phyloP scores from a whole-genome alignment of 2,329 filamentous ascomycete species.

The Fusarium sp. region DNA sequence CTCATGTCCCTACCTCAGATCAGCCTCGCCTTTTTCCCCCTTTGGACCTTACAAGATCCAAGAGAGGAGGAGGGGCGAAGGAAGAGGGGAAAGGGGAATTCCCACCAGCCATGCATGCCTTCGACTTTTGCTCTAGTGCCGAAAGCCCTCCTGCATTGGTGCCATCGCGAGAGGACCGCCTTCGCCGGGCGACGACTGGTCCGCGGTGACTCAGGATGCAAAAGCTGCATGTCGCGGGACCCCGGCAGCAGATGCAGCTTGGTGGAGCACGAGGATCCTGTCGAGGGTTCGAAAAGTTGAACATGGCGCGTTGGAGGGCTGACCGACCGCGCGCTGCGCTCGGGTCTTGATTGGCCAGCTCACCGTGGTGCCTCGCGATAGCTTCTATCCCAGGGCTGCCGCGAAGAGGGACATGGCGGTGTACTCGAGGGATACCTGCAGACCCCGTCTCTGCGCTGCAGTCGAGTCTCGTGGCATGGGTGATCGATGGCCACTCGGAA shows the following conservation, averaged over 20 bases:
- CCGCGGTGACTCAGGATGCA: slow-evolving; percentile 43
- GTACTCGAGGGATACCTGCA: slow-evolving; percentile 36
- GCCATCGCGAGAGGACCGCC: slow-evolving; percentile 41
- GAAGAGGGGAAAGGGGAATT: slow-evolving; percentile 10
- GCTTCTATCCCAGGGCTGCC: neutral
- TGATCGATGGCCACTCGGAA: slow-evolving; percentile 37
- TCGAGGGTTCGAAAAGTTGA: slow-evolving; percentile 3
- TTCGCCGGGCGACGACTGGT: slow-evolving; percentile 40
- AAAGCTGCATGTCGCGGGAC: slow-evolving; percentile 17
- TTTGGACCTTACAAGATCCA: slow-evolving; percentile 10
- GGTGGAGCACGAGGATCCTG: slow-evolving; percentile 4
- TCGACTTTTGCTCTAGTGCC: slow-evolving; percentile 25
- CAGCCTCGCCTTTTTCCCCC: slow-evolving; percentile 31
- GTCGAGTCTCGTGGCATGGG: slow-evolving; percentile 28
- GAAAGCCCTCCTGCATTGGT: slow-evolving; percentile 38
- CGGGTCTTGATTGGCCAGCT: slow-evolving; percentile 33
- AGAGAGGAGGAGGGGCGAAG: neutral
- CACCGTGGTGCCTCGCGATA: slow-evolving; percentile 13
- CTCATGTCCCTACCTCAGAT: slow-evolving; percentile 14
- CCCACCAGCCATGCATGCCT: slow-evolving; percentile 17
- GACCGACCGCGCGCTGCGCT: slow-evolving; percentile 40
- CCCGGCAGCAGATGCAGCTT: slow-evolving; percentile 16
- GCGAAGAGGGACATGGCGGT: slow-evolving; percentile 11
- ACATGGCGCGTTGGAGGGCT: slow-evolving; percentile 34
- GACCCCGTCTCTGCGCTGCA: neutral